Base-by-base conservation (phyloP, 108 stramenopile species). In the Craspedostauros australis region DNA sequence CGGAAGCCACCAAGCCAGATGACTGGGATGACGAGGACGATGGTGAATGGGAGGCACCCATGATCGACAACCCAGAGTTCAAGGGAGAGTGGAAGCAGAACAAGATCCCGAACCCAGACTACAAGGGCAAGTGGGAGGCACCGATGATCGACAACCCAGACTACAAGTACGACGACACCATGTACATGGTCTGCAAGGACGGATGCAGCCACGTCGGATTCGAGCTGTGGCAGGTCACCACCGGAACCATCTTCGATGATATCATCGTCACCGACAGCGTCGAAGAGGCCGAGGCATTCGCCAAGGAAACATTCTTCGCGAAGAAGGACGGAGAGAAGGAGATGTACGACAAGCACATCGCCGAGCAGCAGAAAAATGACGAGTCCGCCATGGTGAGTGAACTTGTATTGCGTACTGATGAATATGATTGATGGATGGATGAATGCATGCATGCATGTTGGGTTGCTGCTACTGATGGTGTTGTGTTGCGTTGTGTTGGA, bases 11-110 rank as follows among this genome's bases (percentile, higher is more conserved):
- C 23, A 96, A 96, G 63, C 98, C 98, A 14, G 96, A 95, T 31
- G 96, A 99, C 68, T 99, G 98, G 98, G 95, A 96, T 78, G 98
- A 97, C 42, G 98, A 96, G 38, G 98, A 97, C 58, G 96, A 99
- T 65, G 98, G 98, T 48, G 95, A 95, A 66, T 98, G 96, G 96
- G 79, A 83, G 47, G 64, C 97, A 19, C 96, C 96, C 8, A 84
- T 94, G 79, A 77, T 99, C 40, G 88, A 94, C 70, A 99, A 98
- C 77, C 97, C 97, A n/a, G 95, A 88, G 5, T 98, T 89, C 79
- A 89, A 94, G 74, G 98, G 98, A 42, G 60, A 59, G 39, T 99
- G 97, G 97, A 79, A 74, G 46, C 96, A 91, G 21, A 92, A 88
- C 42, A 89, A 78, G 91, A 95, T 99, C 49, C 75, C 79, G 54